Evolutionary conservation across 2,329 filamentous ascomycete genomes (phyloP).

Genomic region (Fusarium torreyae): DNA sequence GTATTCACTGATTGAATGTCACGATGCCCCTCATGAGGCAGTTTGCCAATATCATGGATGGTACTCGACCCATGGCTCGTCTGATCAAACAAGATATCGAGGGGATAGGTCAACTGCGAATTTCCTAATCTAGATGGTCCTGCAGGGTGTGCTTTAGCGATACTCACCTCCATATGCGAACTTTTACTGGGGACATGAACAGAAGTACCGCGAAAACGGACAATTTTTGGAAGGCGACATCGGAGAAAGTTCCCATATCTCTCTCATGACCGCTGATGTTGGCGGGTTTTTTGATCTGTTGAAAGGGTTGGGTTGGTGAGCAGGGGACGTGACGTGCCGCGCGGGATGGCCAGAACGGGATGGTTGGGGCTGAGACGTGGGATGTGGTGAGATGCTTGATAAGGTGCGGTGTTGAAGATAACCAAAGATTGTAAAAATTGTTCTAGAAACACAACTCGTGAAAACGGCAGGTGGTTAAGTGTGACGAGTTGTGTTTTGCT

Average conservation of each 20-base stretch:
- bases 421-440: conserved; percentile 1
- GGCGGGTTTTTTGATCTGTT: conserved; percentile 23
- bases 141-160: conserved; percentile 7
- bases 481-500: neutral
- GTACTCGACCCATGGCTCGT: neutral
- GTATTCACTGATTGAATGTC: too few relatives aligned
- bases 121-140: neutral
- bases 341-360: conserved; percentile 13
- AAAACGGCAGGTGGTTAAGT: neutral
- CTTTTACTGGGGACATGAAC: conserved; percentile 14
- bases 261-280: neutral
- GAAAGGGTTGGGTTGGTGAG: neutral
- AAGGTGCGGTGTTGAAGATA: conserved; percentile 15
- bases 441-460: conserved; percentile 23
- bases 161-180: conserved; percentile 1
- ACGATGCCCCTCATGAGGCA: neutral
- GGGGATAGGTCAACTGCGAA: neutral
- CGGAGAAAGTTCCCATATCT: neutral
- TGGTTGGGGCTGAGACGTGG: conserved; percentile 33
- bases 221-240: conserved; percentile 8
- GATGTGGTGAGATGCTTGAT: conserved; percentile 29
- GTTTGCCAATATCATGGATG: neutral
- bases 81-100: neutral
- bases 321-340: conserved; percentile 1
- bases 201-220: neutral